Evolutionary conservation across 495 filamentous ascomycete genomes (phyloP).

Genomic region (Aspergillus homomorphus): DNA sequence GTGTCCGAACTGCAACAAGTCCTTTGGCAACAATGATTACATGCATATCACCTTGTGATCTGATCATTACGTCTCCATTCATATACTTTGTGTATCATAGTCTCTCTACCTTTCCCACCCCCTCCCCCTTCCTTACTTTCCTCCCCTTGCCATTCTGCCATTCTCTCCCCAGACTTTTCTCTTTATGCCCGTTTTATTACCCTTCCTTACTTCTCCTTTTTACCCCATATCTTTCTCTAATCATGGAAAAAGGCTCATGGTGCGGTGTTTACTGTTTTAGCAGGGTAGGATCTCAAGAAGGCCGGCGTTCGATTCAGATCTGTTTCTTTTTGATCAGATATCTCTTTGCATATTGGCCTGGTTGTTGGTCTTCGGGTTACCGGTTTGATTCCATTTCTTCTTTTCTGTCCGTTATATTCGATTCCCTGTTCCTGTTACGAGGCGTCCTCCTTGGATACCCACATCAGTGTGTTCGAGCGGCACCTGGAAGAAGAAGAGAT

Average conservation of each 20-base stretch:
- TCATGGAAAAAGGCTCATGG: constrained; percentile 39
- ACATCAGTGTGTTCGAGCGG: constrained; percentile 21
- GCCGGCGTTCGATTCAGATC: constrained; percentile 38
- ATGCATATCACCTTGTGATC: constrained; percentile 61
- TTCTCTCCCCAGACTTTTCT: constrained; percentile 17
- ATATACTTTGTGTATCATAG: constrained; percentile 41
- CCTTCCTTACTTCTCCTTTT: not conserved
- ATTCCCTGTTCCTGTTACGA: constrained; percentile 9
- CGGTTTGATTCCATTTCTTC: constrained; percentile 16
- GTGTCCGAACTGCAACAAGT: constrained; percentile 86
- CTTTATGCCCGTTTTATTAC: constrained; percentile 7
- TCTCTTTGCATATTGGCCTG: constrained; percentile 24
- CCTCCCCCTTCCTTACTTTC: constrained; percentile 15
- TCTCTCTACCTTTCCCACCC: constrained; percentile 19
- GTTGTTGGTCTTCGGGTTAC: constrained; percentile 21
- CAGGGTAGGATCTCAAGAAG: constrained; percentile 31
- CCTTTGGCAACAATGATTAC: constrained; percentile 84
- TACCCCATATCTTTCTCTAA: constrained; percentile 20
- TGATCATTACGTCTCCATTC: constrained; percentile 11
- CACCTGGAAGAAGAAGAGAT: constrained; percentile 19
- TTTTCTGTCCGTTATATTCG: constrained; percentile 13
- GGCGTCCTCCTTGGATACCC: constrained; percentile 33
- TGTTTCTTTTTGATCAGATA: constrained; percentile 18
- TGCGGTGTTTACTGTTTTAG: constrained; percentile 45
- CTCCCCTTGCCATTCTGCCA: constrained; percentile 5